A percentile compares a stretch with the other conserved stretches of the same genome.
These are phyloP conservation scores for Microsporum audouinii DNA, from an alignment of 2,329 filamentous ascomycete species.

Conservation along the genomic window DNA sequence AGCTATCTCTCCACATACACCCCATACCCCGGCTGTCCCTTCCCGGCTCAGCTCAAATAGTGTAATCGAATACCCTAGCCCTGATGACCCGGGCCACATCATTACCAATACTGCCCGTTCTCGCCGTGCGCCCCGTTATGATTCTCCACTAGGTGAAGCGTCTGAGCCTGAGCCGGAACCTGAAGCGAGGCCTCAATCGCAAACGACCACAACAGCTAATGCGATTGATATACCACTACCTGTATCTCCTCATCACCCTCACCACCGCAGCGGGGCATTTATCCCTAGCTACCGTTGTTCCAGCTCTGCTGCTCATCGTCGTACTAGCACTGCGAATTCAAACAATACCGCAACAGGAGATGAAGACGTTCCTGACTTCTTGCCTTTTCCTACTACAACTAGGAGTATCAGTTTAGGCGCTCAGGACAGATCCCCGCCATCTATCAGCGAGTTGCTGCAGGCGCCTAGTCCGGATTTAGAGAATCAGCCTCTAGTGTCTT, in stretches of 20 bases:
- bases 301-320: conserved; percentile 34
- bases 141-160: conserved; percentile 28
- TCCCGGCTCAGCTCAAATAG: conserved; percentile 88
- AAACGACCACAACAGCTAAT: conserved; percentile 27
- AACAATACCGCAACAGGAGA: conserved; percentile 12
- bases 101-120: background rate
- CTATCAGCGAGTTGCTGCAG: conserved; percentile 24
- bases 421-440: conserved; percentile 27
- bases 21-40: conserved; percentile 85
- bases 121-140: conserved; percentile 20
- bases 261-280: conserved; percentile 18
- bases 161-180: conserved; percentile 15
- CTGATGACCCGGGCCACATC: conserved; percentile 23
- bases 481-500: background rate
- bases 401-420: conserved; percentile 38
- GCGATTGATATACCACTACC: conserved; percentile 37
- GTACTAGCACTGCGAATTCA: conserved; percentile 18
- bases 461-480: conserved; percentile 14
- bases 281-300: conserved; percentile 33
- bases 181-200: conserved; percentile 20
- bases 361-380: conserved; percentile 35
- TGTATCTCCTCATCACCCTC: conserved; percentile 30
- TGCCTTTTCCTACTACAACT: conserved; percentile 30
- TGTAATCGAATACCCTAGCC: conserved; percentile 55
- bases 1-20: conserved; percentile 77